Evolutionary conservation across 2,329 filamentous ascomycete species (phyloP).

Genomic region (Fusarium austroafricanum): DNA sequence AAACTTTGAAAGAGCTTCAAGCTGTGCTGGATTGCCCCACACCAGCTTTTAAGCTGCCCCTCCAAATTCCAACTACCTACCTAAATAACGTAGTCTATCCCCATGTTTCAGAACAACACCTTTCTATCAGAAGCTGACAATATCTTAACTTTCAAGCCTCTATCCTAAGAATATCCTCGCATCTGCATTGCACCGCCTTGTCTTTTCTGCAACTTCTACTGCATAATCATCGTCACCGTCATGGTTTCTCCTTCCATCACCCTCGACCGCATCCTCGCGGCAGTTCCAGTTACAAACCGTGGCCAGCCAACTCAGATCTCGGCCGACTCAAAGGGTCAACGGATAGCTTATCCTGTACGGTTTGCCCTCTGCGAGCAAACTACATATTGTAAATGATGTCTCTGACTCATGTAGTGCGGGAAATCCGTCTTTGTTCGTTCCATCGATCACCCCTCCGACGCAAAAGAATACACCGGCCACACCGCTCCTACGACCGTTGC

Average conservation of each 20-base stretch:
- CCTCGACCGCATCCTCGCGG: conserved; percentile 80
- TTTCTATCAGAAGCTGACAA: conserved; percentile 20
- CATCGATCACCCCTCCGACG: conserved; percentile 87
- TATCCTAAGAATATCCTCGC: conserved; percentile 6
- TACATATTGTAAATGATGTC: conserved; percentile 1
- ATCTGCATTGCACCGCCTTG: conserved; percentile 9
- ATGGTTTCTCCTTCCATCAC: conserved; percentile 62
- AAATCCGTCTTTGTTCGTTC: conserved; percentile 97
- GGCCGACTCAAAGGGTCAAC: conserved; percentile 87
- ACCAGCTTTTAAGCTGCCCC: conserved; percentile 31
- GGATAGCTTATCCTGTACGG: conserved; percentile 89
- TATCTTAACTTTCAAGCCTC: conserved; percentile 20
- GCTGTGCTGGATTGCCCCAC: conserved; percentile 27
- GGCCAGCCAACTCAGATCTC: conserved; percentile 92
- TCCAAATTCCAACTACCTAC: conserved; percentile 20
- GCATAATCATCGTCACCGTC: conserved; percentile 7
- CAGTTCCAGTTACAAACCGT: conserved; percentile 83
- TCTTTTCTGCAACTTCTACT: background rate
- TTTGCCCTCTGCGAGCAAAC: conserved; percentile 22
- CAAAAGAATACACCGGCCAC: conserved; percentile 93
- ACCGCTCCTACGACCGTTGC: conserved; percentile 90
- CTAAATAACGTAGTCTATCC: no score
- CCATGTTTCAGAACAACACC: conserved; percentile 33
- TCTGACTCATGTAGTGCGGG: conserved; percentile 72
- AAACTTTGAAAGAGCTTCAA: conserved; percentile 14